These are phyloP conservation scores for Alternaria infectoria DNA, from an alignment of 2,329 filamentous ascomycete genomes.

Conservation along the genomic window DNA sequence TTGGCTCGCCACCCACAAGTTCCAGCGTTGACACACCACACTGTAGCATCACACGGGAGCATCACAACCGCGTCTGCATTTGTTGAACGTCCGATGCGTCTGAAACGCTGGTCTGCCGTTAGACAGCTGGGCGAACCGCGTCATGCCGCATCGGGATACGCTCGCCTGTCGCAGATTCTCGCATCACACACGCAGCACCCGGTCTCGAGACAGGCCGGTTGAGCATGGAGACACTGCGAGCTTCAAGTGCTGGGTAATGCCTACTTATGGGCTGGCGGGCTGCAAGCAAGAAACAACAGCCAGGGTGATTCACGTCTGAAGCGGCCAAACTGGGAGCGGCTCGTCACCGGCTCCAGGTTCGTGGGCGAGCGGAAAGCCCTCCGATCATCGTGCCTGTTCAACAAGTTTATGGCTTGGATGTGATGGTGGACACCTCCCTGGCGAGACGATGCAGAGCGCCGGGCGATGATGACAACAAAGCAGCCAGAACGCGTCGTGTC, in stretches of 20 bases:
- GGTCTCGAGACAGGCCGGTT: slow-evolving; percentile 23
- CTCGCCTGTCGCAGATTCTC: slow-evolving; percentile 19
- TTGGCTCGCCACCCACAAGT: background rate
- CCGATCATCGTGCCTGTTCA: background rate
- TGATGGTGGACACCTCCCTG: background rate
- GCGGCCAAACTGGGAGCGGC: background rate
- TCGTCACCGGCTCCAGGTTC: background rate
- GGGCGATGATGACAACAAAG: background rate
- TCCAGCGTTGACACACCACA: background rate
- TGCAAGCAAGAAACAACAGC: background rate
- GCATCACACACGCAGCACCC: slow-evolving; percentile 13
- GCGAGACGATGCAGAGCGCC: slow-evolving; percentile 2
- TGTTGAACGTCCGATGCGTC: slow-evolving; percentile 1
- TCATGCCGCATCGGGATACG: slow-evolving; percentile 12
- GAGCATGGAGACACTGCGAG: slow-evolving; percentile 20
- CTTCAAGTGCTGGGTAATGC: slow-evolving; percentile 11
- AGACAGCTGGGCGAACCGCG: slow-evolving; percentile 12
- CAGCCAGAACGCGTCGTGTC: slow-evolving; percentile 5
- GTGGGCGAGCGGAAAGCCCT: background rate
- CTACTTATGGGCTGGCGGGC: slow-evolving; percentile 2
- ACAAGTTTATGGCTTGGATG: background rate
- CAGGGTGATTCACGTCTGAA: slow-evolving; percentile 9
- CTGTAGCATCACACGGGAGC: slow-evolving; percentile 3
- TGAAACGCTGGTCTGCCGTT: slow-evolving; percentile 21
- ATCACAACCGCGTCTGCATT: slow-evolving; percentile 11